phyloP scores from a whole-genome alignment of 140 eudicot species.

The Senecio squalidus region DNA sequence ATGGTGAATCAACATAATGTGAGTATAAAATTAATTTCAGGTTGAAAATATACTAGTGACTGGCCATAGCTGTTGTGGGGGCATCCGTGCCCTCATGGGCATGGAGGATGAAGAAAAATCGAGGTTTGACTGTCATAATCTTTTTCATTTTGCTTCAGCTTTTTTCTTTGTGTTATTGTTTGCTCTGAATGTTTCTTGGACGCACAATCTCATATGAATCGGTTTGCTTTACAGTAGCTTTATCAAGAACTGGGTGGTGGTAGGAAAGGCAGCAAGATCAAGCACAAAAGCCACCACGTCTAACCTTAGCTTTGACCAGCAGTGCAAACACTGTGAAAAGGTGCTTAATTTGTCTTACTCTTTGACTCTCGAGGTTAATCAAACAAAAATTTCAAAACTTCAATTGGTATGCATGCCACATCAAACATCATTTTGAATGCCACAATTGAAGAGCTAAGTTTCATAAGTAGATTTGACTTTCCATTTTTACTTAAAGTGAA shows the following conservation, averaged over 20 bases:
- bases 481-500: too few species aligned
- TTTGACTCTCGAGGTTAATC: conserved; percentile 6
- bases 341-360: conserved; percentile 25
- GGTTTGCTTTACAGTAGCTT: conserved; percentile 59
- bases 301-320: conserved; percentile 81
- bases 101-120: conserved; percentile 63
- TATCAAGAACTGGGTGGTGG: conserved; percentile 73
- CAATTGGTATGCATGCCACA: too few species aligned
- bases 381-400: not conserved
- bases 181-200: not conserved
- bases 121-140: conserved; percentile 42
- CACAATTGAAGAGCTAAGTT: too few species aligned
- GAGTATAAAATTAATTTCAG: conserved; percentile 30
- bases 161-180: not conserved
- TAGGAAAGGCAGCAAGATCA: conserved; percentile 63
- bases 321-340: conserved; percentile 93
- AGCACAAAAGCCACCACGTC: conserved; percentile 71
- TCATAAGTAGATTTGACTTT: too few species aligned
- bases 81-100: conserved; percentile 84
- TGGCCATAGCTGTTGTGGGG: conserved; percentile 96
- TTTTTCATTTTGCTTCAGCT: not conserved
- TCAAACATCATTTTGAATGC: too few species aligned
- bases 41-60: conserved; percentile 79
- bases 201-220: conserved; percentile 6
- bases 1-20: not conserved